These are phyloP conservation scores for Epichloe festucae DNA, from an alignment of 2,329 filamentous ascomycete genomes.

Conservation along the genomic window DNA sequence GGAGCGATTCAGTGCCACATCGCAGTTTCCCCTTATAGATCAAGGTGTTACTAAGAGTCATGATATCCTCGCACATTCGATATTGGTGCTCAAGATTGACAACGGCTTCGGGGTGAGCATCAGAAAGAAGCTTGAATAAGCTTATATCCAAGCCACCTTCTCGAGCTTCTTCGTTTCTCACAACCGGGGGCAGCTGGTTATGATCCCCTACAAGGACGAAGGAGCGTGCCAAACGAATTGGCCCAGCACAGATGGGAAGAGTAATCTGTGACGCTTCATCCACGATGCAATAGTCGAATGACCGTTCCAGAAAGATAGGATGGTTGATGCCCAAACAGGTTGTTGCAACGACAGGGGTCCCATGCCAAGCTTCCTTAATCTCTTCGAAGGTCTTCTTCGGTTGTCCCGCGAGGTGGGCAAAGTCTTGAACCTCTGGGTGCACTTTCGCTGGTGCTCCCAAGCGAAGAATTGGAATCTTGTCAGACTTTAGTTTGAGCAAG, in stretches of 20 bases:
- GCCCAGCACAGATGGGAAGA: slow-evolving; percentile 82
- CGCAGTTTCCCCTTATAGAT: slow-evolving; percentile 88
- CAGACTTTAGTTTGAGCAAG: slow-evolving; percentile 73
- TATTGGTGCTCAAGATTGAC: slow-evolving; percentile 93
- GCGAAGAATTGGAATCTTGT: slow-evolving; percentile 68
- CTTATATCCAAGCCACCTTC: slow-evolving; percentile 82
- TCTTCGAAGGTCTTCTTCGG: slow-evolving; percentile 70
- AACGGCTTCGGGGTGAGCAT: slow-evolving; percentile 74
- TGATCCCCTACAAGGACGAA: slow-evolving; percentile 96
- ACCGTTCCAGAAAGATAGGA: slow-evolving; percentile 71
- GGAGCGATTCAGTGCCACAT: slow-evolving; percentile 70
- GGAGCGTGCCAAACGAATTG: slow-evolving; percentile 80
- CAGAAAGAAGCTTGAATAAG: slow-evolving; percentile 86
- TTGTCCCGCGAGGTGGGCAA: slow-evolving; percentile 64
- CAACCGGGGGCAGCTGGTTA: slow-evolving; percentile 91
- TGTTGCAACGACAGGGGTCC: slow-evolving; percentile 80
- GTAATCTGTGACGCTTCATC: slow-evolving; percentile 98
- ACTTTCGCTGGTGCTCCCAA: slow-evolving; percentile 77
- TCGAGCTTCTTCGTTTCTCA: slow-evolving; percentile 80
- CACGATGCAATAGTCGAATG: slow-evolving; percentile 96
- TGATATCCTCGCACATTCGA: slow-evolving; percentile 95
- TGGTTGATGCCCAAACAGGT: slow-evolving; percentile 91
- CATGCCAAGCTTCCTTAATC: slow-evolving; percentile 71
- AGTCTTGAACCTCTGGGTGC: slow-evolving; percentile 74
- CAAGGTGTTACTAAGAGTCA: slow-evolving; percentile 81